Conservation (phyloP, 2,329 filamentous ascomycete species). For the Colletotrichum chrysophilum region DNA sequence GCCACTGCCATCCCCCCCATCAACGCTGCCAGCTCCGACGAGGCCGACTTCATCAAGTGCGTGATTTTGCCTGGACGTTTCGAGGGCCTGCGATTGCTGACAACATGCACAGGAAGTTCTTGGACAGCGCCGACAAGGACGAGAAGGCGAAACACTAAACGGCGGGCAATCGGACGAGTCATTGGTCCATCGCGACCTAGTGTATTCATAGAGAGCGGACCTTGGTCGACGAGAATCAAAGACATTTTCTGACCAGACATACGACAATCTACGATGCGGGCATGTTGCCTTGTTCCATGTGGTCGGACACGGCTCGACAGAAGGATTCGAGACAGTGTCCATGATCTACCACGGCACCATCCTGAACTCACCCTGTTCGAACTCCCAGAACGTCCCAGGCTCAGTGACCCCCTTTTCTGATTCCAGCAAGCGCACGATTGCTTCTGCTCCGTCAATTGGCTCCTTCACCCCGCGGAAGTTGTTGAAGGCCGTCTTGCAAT, state of each 20-base stretch:
- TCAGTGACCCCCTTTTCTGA: neutral
- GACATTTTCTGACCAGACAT: conserved; percentile 15
- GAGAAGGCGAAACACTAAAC: conserved; percentile 50
- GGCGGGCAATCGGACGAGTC: conserved; percentile 5
- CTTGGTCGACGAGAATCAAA: conserved; percentile 18
- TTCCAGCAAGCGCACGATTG: neutral
- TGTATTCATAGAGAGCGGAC: conserved; percentile 19
- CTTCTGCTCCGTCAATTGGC: neutral
- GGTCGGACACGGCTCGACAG: neutral
- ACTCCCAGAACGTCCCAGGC: neutral
- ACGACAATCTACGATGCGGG: neutral
- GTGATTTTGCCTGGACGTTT: conserved; percentile 24
- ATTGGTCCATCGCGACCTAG: conserved; percentile 16
- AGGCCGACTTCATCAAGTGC: conserved; percentile 71
- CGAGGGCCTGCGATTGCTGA: conserved; percentile 1
- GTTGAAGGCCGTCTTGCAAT: neutral
- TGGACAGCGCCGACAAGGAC: conserved; percentile 46
- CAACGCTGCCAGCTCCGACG: conserved; percentile 66
- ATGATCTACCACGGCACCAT: neutral
- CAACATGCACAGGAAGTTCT: conserved; percentile 46
- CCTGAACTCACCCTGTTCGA: neutral
- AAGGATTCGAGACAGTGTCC: neutral
- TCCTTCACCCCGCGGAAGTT: neutral
- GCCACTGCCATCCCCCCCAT: conserved; percentile 58
- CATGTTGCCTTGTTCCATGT: neutral